phyloP scores from a whole-genome alignment of 306 rosid genomes.

The Rosa lucieae region DNA sequence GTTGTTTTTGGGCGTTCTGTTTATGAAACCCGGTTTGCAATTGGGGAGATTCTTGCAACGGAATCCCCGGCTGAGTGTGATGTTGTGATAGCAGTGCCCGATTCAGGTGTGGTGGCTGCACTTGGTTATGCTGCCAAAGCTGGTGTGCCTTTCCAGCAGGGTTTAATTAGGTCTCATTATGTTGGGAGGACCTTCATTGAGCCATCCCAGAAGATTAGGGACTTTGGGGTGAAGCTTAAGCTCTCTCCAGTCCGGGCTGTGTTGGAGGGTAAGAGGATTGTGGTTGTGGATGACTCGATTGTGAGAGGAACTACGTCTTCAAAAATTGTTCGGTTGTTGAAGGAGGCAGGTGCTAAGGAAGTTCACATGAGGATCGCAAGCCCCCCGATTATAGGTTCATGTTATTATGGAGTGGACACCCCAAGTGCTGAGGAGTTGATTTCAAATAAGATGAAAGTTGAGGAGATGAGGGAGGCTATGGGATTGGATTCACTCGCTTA shows the following conservation, averaged over 20 bases:
- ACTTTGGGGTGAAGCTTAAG: conserved; percentile 84
- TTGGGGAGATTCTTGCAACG: conserved; percentile 78
- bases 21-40: conserved; percentile 61
- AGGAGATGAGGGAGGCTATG: conserved; percentile 71
- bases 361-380: conserved; percentile 96
- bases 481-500: conserved; percentile 93
- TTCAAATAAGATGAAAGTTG: conserved; percentile 82
- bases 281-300: conserved; percentile 93
- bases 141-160: conserved; percentile 89
- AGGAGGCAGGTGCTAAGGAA: conserved; percentile 92
- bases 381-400: conserved; percentile 85
- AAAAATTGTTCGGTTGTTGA: conserved; percentile 80
- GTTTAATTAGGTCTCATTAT: conserved; percentile 86
- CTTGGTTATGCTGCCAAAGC: conserved; percentile 90
- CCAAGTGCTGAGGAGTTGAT: conserved; percentile 92
- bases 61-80: conserved; percentile 89
- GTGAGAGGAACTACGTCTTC: conserved; percentile 94
- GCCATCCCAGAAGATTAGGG: conserved; percentile 90
- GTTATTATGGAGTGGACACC: conserved; percentile 96
- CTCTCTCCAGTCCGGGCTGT: conserved; percentile 78
- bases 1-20: conserved; percentile 80
- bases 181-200: conserved; percentile 95
- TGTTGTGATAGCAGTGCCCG: conserved; percentile 93
- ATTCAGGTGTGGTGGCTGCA: conserved; percentile 92
- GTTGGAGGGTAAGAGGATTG: conserved; percentile 86